Evolutionary conservation across 768 basidiomycete species (phyloP).

Genomic region (Crassisporium funariophilum): DNA sequence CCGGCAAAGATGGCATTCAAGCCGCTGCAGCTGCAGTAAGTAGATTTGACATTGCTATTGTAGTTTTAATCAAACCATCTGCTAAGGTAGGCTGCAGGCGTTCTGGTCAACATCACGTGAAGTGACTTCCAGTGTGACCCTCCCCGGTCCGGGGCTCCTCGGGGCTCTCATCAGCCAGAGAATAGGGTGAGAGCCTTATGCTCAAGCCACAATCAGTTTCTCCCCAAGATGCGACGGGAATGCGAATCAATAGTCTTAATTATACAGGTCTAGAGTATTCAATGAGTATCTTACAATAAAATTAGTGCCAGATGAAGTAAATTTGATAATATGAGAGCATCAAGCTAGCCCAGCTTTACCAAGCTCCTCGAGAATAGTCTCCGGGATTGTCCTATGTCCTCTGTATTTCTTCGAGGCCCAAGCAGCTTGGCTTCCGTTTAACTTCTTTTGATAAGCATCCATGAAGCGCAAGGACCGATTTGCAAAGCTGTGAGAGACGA

Average conservation of each 20-base stretch:
- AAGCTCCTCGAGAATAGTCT: constrained; percentile 2
- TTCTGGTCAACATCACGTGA: neutral
- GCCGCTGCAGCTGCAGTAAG: too few species aligned
- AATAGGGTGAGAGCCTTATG: neutral
- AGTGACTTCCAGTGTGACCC: neutral
- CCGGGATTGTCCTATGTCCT: constrained; percentile 15
- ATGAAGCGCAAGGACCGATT: constrained; percentile 17
- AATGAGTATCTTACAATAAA: neutral
- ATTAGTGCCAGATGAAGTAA: neutral
- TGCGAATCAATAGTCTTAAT: neutral
- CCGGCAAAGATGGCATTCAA: too few species aligned
- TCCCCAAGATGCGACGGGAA: neutral
- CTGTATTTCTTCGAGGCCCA: constrained; percentile 24
- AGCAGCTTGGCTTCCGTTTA: constrained; percentile 25
- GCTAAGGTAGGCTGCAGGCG: neutral
- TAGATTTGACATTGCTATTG: too few species aligned
- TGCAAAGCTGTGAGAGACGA: constrained; percentile 14
- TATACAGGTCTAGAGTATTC: neutral
- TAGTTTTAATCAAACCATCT: too few species aligned
- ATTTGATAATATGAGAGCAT: neutral
- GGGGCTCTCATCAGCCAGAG: too few species aligned
- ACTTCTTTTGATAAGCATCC: constrained; percentile 18
- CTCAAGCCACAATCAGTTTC: neutral
- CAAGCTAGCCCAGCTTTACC: neutral
- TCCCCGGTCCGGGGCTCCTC: neutral